A percentile compares a stretch with the other conserved stretches of the same genome.
Evolutionary conservation across 345 rosid genomes (phyloP).

Genomic region (Arabidopsis thaliana): DNA sequence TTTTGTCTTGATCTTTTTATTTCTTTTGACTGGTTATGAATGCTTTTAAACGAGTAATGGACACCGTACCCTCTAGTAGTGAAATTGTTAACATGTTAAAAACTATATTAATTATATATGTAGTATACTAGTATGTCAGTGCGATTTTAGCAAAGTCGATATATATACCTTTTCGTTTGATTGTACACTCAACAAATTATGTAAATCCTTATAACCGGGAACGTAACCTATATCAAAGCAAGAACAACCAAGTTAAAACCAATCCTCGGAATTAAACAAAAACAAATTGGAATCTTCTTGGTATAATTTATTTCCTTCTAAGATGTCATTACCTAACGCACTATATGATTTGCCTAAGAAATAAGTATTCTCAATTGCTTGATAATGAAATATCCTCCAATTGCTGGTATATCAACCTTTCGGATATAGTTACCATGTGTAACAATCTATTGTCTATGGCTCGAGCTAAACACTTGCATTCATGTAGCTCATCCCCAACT

Average conservation of each 20-base stretch:
- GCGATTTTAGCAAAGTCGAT: not conserved
- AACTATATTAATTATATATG: no score
- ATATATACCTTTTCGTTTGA: not conserved
- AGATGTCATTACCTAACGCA: not conserved
- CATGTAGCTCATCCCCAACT: not conserved
- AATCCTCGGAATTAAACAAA: not conserved
- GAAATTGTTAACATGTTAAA: not conserved
- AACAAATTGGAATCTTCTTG: no score
- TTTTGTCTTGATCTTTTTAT: not conserved
- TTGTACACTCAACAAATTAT: not conserved
- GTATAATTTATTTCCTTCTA: not conserved
- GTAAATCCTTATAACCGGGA: not conserved
- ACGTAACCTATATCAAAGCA: not conserved
- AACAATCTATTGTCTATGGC: not conserved
- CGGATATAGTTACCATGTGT: not conserved
- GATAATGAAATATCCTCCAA: not conserved
- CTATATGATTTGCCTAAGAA: not conserved
- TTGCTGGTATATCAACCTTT: conserved; percentile 1
- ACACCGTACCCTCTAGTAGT: not conserved
- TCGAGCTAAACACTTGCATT: not conserved
- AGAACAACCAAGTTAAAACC: not conserved
- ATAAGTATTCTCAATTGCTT: not conserved
- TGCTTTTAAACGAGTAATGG: not conserved
- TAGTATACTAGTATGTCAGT: not conserved
- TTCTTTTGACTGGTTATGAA: conserved; percentile 4